phyloP scores from a whole-genome alignment of 169 alveolate species.

The Plasmodium vivax region DNA sequence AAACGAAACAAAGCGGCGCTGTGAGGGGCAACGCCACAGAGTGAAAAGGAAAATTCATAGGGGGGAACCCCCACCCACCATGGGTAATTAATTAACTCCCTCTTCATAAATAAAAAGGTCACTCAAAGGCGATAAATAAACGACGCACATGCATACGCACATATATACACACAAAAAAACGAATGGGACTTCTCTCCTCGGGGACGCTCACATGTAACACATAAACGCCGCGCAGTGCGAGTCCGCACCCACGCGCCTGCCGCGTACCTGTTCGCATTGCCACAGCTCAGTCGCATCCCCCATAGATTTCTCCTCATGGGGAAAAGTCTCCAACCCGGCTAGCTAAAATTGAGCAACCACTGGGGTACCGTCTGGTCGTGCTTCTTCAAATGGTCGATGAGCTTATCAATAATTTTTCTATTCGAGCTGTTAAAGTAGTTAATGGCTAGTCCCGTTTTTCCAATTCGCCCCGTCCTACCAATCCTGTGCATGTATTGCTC shows the following conservation, averaged over 20 bases:
- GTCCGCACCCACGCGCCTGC: neutral
- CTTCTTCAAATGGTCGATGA: slow-evolving; percentile 83
- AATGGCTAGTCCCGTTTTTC: slow-evolving; percentile 96
- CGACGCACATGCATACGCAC: neutral
- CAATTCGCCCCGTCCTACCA: slow-evolving; percentile 99
- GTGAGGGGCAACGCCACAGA: neutral
- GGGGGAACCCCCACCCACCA: neutral
- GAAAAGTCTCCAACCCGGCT: neutral
- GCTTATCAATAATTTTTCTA: slow-evolving; percentile 88
- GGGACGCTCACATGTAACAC: neutral
- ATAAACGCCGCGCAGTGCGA: neutral
- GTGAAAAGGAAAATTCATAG: neutral
- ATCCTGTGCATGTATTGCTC: slow-evolving; percentile 99
- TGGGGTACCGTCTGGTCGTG: slow-evolving; percentile 81
- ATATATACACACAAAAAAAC: neutral
- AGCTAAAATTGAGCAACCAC: slow-evolving; percentile 77
- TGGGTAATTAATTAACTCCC: neutral
- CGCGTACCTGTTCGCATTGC: neutral
- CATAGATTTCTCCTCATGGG: neutral
- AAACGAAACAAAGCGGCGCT: neutral
- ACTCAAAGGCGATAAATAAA: neutral
- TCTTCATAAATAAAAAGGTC: neutral
- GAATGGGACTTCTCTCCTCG: neutral
- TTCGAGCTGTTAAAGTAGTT: slow-evolving; percentile 92
- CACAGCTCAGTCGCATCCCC: neutral